Evolutionary conservation across 1,284 basidiomycete species (phyloP), one percentile per base, ranked within the genome.

Genomic region (Wallemia hederae): DNA sequence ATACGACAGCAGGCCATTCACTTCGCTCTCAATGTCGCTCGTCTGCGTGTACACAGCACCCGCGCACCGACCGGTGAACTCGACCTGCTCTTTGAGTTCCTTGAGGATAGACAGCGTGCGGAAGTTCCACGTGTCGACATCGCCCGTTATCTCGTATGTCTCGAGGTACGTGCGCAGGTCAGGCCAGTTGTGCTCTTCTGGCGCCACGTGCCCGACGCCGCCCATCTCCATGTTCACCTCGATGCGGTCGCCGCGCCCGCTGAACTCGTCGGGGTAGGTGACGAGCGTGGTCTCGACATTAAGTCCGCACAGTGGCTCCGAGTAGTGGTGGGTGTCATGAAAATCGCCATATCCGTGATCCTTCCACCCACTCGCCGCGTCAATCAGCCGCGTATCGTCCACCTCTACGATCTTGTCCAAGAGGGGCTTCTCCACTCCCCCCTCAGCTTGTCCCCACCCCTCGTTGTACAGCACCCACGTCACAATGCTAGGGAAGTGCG

Each of bases 301-400:
- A 7, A 49, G 5, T 17, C 39, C 39, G 19, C 39, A 49, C 11
- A 49, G 19, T 49, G 39, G 39, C n/a, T 49, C 39, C 5, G 14
- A 15, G 39, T 49, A 49, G n/a, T 49, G 39, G n/a, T 49, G 56
- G 14, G 15, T 27, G 24, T 58, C 56, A n/a, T 58, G 56, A 22
- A 58, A 58, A n/a, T 58, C 56, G 7, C 56, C 56, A 58, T 5
- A 26, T 2, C 56, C 56, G n/a, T 58, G 14, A 22, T 58, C 56
- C 17, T 58, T 58, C 56, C 56, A 58, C 24, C 56, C 56, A 58
- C 56, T 58, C 24, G 56, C 56, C 17, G 56, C 56, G n/a, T 58
- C 56, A 26, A 58, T 58, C 24, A 58, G 24, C 7, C 56, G 56
- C 9, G 56, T 26, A 3, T 25, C 2, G 25, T 58, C 56, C 7